phyloP scores from a whole-genome alignment of 2,329 filamentous ascomycete genomes.

The Diaporthe citriasiana region DNA sequence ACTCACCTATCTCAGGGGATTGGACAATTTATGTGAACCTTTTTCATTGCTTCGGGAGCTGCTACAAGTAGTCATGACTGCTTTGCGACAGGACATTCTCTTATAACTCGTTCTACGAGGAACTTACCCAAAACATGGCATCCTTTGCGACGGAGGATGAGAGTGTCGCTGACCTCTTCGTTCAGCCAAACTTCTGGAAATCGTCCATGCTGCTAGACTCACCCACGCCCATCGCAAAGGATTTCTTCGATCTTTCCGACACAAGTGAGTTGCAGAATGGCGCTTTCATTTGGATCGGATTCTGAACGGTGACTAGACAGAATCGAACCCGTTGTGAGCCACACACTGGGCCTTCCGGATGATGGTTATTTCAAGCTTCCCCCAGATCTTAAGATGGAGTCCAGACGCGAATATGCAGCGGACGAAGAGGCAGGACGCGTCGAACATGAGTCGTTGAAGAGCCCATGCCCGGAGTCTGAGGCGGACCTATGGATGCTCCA shows the following conservation, averaged over 20 bases:
- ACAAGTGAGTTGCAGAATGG: conserved; percentile 47
- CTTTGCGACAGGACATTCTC: not conserved
- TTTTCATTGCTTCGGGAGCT: not conserved
- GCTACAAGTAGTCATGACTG: not conserved
- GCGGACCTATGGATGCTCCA: conserved; percentile 65
- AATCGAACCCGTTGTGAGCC: conserved; percentile 31
- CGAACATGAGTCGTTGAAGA: conserved; percentile 28
- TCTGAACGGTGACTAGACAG: conserved; percentile 15
- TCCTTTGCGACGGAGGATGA: conserved; percentile 56
- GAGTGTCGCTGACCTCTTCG: conserved; percentile 70
- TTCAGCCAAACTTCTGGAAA: conserved; percentile 73
- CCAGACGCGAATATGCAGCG: not conserved
- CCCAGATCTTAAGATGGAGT: conserved; percentile 44
- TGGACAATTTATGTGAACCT: not conserved
- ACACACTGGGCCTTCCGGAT: conserved; percentile 4
- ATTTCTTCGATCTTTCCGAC: conserved; percentile 61
- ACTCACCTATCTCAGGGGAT: not conserved
- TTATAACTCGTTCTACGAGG: not conserved
- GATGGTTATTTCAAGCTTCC: conserved; percentile 55
- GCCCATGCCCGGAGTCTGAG: conserved; percentile 36
- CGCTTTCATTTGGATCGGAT: not conserved
- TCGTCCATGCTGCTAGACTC: conserved; percentile 64
- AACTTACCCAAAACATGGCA: conserved; percentile 15
- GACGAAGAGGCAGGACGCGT: conserved; percentile 7
- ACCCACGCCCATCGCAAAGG: conserved; percentile 41